Evolutionary conservation across 139 green algal genomes (phyloP).

Genomic region (Desmodesmus armatus): DNA sequence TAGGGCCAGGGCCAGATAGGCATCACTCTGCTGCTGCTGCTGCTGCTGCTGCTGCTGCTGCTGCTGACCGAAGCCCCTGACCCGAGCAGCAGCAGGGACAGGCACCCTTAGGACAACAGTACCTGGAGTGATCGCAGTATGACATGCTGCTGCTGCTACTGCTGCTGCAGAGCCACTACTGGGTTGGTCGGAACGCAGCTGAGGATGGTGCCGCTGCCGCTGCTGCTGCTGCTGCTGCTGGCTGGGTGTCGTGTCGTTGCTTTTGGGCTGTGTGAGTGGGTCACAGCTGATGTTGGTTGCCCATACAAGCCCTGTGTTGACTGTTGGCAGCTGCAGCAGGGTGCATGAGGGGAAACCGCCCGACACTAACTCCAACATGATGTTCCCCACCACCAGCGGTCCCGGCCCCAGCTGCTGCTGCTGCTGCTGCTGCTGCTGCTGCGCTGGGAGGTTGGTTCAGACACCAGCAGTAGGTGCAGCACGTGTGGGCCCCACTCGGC

Average conservation of each 20-base stretch:
- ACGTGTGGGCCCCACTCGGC: conserved; percentile 15
- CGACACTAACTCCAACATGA: conserved; percentile 19
- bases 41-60: neutral
- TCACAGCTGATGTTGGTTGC: too few species aligned
- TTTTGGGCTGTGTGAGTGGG: too few species aligned
- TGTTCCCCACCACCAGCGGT: conserved; percentile 10
- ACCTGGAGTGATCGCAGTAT: neutral
- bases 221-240: too few species aligned
- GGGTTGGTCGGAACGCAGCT: too few species aligned
- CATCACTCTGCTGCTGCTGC: neutral
- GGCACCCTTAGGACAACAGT: conserved; percentile 13
- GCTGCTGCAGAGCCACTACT: too few species aligned
- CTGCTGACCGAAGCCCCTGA: neutral
- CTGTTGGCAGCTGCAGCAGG: conserved; percentile 31
- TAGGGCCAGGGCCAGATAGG: neutral
- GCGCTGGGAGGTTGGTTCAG: too few species aligned
- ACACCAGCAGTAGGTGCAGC: conserved; percentile 31
- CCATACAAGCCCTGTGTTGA: too few species aligned
- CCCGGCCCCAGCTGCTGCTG: conserved; percentile 17
- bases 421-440: neutral
- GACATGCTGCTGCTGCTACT: neutral
- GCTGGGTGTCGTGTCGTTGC: neutral
- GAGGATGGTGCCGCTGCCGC: too few species aligned
- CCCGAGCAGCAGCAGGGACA: neutral
- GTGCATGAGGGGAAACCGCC: conserved; percentile 23